A percentile compares a stretch with the other conserved stretches of the same genome.
Evolutionary conservation across 2,329 filamentous ascomycete species (phyloP).

Genomic region (Cladosporium sp.): DNA sequence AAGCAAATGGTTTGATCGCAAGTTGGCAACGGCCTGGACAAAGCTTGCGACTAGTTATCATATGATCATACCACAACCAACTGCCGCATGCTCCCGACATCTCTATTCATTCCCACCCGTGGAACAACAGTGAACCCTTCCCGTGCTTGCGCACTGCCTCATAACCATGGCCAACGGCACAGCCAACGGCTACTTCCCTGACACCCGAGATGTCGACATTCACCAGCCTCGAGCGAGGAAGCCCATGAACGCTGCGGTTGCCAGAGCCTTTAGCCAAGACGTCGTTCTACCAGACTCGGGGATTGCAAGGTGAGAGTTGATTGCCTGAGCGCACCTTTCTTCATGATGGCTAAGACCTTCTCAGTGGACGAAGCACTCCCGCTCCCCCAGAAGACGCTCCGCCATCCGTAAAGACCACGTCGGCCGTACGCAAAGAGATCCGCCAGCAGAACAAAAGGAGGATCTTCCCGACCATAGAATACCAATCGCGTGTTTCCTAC

Average conservation of each 20-base stretch:
- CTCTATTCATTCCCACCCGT: too few species aligned
- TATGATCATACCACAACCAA: not conserved
- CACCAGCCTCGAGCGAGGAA: slow-evolving; percentile 27
- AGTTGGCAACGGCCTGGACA: slow-evolving; percentile 10
- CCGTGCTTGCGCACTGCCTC: too few species aligned
- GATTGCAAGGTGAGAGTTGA: slow-evolving; percentile 14
- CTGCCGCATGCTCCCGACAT: too few species aligned
- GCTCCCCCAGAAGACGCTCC: slow-evolving; percentile 84
- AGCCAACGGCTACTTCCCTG: slow-evolving; percentile 15
- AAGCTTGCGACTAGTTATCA: not conserved
- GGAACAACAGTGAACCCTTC: too few species aligned
- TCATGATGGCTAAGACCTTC: not conserved
- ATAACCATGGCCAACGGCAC: slow-evolving; percentile 13
- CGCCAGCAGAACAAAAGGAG: slow-evolving; percentile 64
- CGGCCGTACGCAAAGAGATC: slow-evolving; percentile 74
- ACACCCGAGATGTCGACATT: slow-evolving; percentile 15
- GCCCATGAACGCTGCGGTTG: slow-evolving; percentile 19
- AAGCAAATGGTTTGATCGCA: not conserved
- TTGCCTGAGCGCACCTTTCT: not conserved
- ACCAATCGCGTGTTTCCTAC: slow-evolving; percentile 84
- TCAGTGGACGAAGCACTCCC: slow-evolving; percentile 62
- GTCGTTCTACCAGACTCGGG: slow-evolving; percentile 12
- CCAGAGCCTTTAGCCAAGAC: slow-evolving; percentile 17
- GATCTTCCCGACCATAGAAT: slow-evolving; percentile 90
- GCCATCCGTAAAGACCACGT: slow-evolving; percentile 84